These are phyloP conservation scores for Pugionium cornutum DNA, from an alignment of 345 rosid genomes.

Conservation along the genomic window DNA sequence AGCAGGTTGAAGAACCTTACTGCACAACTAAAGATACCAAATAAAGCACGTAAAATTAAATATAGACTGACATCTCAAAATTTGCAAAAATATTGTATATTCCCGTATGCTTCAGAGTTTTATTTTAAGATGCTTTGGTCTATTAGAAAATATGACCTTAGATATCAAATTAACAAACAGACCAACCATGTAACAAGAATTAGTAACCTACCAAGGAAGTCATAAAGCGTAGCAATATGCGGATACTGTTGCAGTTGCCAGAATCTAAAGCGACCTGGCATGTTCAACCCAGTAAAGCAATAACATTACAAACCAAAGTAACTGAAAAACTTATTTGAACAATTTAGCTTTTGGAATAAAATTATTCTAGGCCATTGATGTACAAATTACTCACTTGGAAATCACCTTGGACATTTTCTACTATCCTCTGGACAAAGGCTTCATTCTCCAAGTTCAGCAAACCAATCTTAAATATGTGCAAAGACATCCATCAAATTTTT, in stretches of 20 bases:
- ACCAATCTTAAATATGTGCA: slow-evolving; percentile 57
- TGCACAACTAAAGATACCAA: slow-evolving; percentile 68
- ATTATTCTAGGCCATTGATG: neutral
- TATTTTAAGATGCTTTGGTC: neutral
- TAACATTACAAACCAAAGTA: slow-evolving; percentile 14
- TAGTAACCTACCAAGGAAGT: slow-evolving; percentile 69
- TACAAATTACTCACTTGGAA: slow-evolving; percentile 58
- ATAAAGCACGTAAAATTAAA: slow-evolving; percentile 14
- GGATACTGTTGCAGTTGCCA: slow-evolving; percentile 72
- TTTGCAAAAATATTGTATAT: neutral
- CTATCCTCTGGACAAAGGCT: slow-evolving; percentile 62
- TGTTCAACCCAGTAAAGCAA: slow-evolving; percentile 20
- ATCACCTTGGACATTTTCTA: slow-evolving; percentile 56
- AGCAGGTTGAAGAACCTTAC: slow-evolving; percentile 92
- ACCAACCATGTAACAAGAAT: neutral
- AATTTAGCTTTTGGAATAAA: neutral
- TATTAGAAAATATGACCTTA: neutral
- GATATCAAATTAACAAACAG: slow-evolving; percentile 3
- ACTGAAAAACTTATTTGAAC: slow-evolving; percentile 1
- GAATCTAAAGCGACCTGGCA: slow-evolving; percentile 75
- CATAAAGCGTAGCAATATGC: slow-evolving; percentile 80
- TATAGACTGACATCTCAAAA: slow-evolving; percentile 1
- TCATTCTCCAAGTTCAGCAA: slow-evolving; percentile 93
- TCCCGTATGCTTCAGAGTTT: slow-evolving; percentile 3
- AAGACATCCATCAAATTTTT: slow-evolving; percentile 17